Conservation (phyloP, 2,329 filamentous ascomycete species). For the Pseudogymnoascus sp. region DNA sequence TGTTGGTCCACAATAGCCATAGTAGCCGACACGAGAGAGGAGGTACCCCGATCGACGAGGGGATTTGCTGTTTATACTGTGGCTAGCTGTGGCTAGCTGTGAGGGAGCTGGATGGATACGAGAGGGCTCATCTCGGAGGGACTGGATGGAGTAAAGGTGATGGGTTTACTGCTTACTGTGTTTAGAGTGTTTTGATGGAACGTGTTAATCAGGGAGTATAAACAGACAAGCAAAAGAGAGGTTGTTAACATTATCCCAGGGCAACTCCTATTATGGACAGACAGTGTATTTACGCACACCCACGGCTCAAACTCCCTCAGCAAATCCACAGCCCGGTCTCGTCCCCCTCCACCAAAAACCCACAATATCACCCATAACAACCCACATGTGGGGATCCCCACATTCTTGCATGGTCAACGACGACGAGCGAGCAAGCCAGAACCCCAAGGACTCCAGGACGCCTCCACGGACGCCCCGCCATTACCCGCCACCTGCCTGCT, state of each 20-base stretch:
- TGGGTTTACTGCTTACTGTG: not conserved
- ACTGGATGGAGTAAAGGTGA: not conserved
- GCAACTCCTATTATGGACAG: not conserved
- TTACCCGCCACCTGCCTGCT: too few relatives aligned
- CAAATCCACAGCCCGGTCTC: not conserved
- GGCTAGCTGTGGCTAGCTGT: not conserved
- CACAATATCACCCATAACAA: not conserved
- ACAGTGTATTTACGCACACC: not conserved
- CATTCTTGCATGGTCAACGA: not conserved
- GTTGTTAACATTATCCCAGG: not conserved
- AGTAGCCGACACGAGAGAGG: not conserved
- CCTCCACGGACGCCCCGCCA: not conserved
- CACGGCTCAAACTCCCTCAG: not conserved
- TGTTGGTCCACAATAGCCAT: too few relatives aligned
- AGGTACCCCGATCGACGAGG: not conserved
- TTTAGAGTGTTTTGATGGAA: not conserved
- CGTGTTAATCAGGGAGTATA: not conserved
- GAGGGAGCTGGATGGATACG: not conserved
- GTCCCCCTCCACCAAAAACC: not conserved
- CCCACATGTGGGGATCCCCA: not conserved
- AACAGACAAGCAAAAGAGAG: not conserved
- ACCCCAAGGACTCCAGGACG: not conserved
- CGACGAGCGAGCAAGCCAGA: not conserved
- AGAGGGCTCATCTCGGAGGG: not conserved
- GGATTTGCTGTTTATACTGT: not conserved